Evolutionary conservation across 306 rosid species (phyloP).

Genomic region (Abrus pulchellus): DNA sequence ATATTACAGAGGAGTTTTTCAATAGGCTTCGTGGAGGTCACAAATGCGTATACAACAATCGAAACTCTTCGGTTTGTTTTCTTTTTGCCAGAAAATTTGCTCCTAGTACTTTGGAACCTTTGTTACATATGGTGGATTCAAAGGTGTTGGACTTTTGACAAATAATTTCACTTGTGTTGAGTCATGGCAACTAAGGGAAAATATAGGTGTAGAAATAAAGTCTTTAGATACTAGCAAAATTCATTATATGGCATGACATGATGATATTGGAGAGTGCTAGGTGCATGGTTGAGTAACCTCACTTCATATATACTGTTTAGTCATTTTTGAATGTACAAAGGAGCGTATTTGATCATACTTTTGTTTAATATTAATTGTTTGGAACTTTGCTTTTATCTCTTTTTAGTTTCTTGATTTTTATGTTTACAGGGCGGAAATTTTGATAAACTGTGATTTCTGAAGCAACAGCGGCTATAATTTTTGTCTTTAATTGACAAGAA

Average conservation of each 20-base stretch:
- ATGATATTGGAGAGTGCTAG: conserved; percentile 19
- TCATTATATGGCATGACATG: conserved; percentile 32
- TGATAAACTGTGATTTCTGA: too few relatives aligned
- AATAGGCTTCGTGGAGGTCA: conserved; percentile 51
- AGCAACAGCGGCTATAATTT: not conserved
- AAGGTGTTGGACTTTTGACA: conserved; percentile 71
- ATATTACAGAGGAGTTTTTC: conserved; percentile 68
- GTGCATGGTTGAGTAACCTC: conserved; percentile 21
- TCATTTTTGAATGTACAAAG: conserved; percentile 59
- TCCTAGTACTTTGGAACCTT: conserved; percentile 88
- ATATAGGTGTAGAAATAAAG: conserved; percentile 30
- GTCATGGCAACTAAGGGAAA: conserved; percentile 30
- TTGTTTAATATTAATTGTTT: conserved; percentile 19
- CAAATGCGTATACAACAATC: conserved; percentile 66
- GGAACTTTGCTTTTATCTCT: not conserved
- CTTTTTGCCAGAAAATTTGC: conserved; percentile 94
- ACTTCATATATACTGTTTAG: conserved; percentile 19
- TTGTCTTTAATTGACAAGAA: not conserved
- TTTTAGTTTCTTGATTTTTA: not conserved
- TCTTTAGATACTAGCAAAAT: conserved; percentile 22
- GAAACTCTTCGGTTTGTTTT: conserved; percentile 64
- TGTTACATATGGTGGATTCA: conserved; percentile 62
- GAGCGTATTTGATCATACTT: conserved; percentile 40
- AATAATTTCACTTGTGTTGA: not conserved
- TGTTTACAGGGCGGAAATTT: not conserved